phyloP scores from a whole-genome alignment of 129 eudicot genomes.

The Tagetes erecta region DNA sequence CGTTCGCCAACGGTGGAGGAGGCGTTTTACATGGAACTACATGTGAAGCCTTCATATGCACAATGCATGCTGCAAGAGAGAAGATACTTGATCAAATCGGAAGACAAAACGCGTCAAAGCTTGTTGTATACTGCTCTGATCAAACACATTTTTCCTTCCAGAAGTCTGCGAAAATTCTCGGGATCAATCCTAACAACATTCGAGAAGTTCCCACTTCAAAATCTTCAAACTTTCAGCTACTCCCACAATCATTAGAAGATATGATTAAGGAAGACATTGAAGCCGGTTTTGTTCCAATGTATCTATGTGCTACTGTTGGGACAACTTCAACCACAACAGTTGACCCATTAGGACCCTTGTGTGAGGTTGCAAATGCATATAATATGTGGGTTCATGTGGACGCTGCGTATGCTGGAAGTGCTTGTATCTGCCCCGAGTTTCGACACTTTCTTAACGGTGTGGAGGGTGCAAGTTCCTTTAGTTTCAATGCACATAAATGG shows the following conservation, averaged over 20 bases:
- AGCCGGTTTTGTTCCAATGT: conserved; percentile 34
- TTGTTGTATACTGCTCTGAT: conserved; percentile 41
- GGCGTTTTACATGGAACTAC: conserved; percentile 42
- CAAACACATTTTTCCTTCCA: conserved; percentile 36
- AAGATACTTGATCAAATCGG: conserved; percentile 17
- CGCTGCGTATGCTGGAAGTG: conserved; percentile 16
- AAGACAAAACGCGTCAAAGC: conserved; percentile 14
- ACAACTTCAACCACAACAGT: conserved; percentile 36
- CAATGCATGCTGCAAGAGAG: conserved; percentile 35
- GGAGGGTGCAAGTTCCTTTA: conserved; percentile 28
- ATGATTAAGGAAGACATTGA: conserved; percentile 5
- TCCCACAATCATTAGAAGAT: background rate
- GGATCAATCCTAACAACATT: conserved; percentile 30
- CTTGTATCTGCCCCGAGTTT: conserved; percentile 33
- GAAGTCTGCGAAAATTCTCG: conserved; percentile 30
- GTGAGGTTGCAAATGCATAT: background rate
- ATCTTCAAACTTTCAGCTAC: conserved; percentile 9
- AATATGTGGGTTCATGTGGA: conserved; percentile 45
- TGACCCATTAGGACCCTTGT: conserved; percentile 26
- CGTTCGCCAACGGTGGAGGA: conserved; percentile 36
- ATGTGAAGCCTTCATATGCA: conserved; percentile 36
- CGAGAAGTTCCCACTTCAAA: conserved; percentile 16
- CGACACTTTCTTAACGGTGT: conserved; percentile 31
- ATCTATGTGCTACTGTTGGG: conserved; percentile 34
- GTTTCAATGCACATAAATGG: conserved; percentile 39